Evolutionary conservation across 345 rosid genomes (phyloP).

Genomic region (Sonneratia caseolaris): DNA sequence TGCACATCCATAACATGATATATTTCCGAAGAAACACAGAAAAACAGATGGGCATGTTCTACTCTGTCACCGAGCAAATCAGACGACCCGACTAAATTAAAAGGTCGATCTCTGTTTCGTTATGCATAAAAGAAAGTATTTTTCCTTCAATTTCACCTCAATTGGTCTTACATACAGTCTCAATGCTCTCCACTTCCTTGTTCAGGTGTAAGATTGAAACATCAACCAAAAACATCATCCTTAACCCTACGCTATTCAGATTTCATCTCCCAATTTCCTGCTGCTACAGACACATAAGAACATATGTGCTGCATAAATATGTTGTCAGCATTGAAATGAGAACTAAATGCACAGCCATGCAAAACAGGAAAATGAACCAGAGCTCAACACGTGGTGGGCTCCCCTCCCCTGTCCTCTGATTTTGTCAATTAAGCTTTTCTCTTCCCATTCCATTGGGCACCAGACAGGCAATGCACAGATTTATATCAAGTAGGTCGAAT

Average conservation of each 20-base stretch:
- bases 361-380: no score
- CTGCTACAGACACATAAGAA: not conserved
- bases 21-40: not conserved
- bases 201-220: no score
- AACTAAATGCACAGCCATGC: not conserved
- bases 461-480: not conserved
- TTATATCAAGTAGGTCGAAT: not conserved
- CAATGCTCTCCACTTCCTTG: no score
- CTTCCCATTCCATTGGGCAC: not conserved
- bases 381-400: conserved; percentile 5
- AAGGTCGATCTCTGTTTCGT: not conserved
- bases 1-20: not conserved
- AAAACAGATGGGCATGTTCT: not conserved
- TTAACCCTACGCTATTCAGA: no score
- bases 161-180: no score
- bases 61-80: not conserved
- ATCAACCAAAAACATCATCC: no score
- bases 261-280: not conserved
- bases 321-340: not conserved
- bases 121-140: no score
- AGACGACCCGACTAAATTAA: not conserved
- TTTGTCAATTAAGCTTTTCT: not conserved
- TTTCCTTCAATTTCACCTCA: no score
- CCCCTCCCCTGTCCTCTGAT: not conserved
- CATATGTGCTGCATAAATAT: not conserved